phyloP scores from a whole-genome alignment of 306 rosid genomes.

The Trichosanthes truncata region DNA sequence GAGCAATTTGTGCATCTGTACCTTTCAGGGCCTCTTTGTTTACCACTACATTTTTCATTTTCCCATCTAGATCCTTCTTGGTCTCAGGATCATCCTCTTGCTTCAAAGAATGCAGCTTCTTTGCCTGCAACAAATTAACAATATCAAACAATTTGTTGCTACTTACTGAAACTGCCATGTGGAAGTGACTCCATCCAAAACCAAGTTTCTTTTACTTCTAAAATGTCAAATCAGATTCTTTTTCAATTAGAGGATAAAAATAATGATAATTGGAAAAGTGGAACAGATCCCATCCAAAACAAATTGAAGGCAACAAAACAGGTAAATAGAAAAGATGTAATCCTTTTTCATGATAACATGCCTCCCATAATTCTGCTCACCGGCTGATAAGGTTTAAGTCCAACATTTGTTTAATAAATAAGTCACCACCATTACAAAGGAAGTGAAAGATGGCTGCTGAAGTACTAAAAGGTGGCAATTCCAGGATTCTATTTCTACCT shows the following conservation, averaged over 20 bases:
- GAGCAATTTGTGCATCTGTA: constrained; percentile 31
- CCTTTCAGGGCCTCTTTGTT: constrained; percentile 50
- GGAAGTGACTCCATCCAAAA: not conserved
- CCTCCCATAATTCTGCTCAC: not conserved
- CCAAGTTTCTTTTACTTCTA: not conserved
- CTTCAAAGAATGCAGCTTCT: constrained; percentile 27
- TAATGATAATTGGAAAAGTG: not conserved
- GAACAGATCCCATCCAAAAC: not conserved
- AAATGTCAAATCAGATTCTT: not conserved
- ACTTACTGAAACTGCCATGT: not conserved
- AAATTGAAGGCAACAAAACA: not conserved
- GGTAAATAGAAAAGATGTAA: not conserved
- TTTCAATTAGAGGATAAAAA: not conserved
- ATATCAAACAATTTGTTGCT: constrained; percentile 6
- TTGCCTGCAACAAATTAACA: constrained; percentile 32
- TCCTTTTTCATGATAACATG: not conserved
- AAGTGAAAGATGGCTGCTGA: not conserved
- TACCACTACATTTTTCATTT: constrained; percentile 38
- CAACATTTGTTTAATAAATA: not conserved
- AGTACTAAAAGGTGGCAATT: not conserved
- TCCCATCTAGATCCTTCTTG: constrained; percentile 39
- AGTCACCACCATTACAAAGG: not conserved
- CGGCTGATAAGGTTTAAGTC: not conserved
- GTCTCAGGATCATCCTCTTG: constrained; percentile 39
- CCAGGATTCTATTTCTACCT: constrained; percentile 26